Evolutionary conservation across 1,139 yeast species (phyloP).

Genomic region (Yamadazyma buinensis): DNA sequence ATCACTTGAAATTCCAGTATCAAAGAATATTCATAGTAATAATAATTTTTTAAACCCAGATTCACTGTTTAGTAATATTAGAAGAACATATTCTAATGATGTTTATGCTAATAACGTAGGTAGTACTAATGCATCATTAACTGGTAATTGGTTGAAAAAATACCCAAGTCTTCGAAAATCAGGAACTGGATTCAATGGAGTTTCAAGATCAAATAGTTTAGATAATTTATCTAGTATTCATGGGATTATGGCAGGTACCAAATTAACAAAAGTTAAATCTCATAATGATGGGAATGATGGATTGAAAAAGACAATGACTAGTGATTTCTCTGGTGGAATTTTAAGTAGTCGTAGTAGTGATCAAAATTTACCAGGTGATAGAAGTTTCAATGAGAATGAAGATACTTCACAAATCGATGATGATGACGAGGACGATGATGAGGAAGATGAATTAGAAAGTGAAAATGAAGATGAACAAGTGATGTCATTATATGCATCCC

Average conservation of each 20-base stretch:
- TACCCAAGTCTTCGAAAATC: conserved; percentile 19
- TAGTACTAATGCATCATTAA: neutral
- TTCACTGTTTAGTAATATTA: conserved; percentile 1
- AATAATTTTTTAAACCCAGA: conserved; percentile 4
- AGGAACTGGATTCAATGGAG: conserved; percentile 6
- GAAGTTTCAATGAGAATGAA: neutral
- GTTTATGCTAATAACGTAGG: neutral
- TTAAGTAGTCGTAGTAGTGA: conserved; percentile 1
- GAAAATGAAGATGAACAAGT: conserved; percentile 51
- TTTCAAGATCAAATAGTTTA: conserved; percentile 15
- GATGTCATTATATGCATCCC: conserved; percentile 46
- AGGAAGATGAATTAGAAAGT: conserved; percentile 28
- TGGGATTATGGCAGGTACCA: conserved; percentile 10
- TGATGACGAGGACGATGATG: conserved; percentile 5
- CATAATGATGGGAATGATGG: conserved; percentile 10
- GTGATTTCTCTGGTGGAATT: conserved; percentile 4
- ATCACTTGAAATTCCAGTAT: conserved; percentile 64
- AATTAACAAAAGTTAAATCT: conserved; percentile 11
- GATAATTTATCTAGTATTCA: conserved; percentile 13
- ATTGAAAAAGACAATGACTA: conserved; percentile 8
- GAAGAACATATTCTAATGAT: conserved; percentile 6
- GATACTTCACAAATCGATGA: conserved; percentile 4
- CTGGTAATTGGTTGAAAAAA: conserved; percentile 22
- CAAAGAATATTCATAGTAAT: conserved; percentile 17
- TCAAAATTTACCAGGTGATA: conserved; percentile 2